A percentile compares a stretch with the other conserved stretches of the same genome.
phyloP scores from a whole-genome alignment of 1,284 basidiomycete species.

The Apiotrichum veenhuisii region DNA sequence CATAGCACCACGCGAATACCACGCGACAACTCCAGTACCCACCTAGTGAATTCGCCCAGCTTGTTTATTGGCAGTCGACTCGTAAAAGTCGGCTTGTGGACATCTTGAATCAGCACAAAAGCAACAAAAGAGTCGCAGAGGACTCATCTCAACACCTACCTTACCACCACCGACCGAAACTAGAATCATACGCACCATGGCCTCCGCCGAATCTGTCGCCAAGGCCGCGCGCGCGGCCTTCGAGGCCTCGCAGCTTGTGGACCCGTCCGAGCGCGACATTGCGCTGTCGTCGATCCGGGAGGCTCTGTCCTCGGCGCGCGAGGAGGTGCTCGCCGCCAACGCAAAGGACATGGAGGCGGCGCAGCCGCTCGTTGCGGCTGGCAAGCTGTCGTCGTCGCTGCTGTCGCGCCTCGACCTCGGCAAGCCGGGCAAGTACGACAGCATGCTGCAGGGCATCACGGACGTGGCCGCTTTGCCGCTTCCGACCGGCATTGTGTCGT shows the following conservation, averaged over 20 bases:
- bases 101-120: too few relatives aligned
- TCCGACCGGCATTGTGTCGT: slow-evolving; percentile 81
- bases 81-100: not conserved
- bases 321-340: slow-evolving; percentile 74
- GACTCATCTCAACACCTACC: not conserved
- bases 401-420: slow-evolving; percentile 82
- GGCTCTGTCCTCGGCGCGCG: slow-evolving; percentile 62
- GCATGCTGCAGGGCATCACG: slow-evolving; percentile 82
- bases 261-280: slow-evolving; percentile 61
- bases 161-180: not conserved
- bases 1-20: too few relatives aligned
- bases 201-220: slow-evolving; percentile 58
- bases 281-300: slow-evolving; percentile 68
- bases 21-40: too few relatives aligned
- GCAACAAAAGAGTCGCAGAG: too few relatives aligned
- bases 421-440: slow-evolving; percentile 84
- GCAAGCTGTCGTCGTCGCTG: slow-evolving; percentile 75
- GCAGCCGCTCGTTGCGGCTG: slow-evolving; percentile 68
- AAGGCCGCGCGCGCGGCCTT: slow-evolving; percentile 74
- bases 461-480: slow-evolving; percentile 83
- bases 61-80: too few relatives aligned
- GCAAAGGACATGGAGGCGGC: slow-evolving; percentile 74
- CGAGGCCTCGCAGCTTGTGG: slow-evolving; percentile 75
- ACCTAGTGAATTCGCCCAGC: too few relatives aligned
- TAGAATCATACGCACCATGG: slow-evolving; percentile 5